Base-by-base conservation (phyloP, 441 rosid species). In the Erysimum cheiri region DNA sequence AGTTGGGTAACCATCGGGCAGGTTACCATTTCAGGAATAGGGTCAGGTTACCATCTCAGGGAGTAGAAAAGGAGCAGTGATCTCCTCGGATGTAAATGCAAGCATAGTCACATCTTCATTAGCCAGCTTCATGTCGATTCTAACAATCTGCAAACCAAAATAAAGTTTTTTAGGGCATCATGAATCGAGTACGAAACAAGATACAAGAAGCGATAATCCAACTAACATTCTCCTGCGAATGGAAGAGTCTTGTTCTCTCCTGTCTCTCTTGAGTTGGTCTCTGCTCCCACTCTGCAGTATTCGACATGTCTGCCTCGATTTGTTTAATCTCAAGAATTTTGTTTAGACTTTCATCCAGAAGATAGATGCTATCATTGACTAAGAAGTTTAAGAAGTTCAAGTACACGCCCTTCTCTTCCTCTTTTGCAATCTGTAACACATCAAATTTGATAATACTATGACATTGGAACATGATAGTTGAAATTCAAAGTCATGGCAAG, bases 331-430 rank as follows among this genome's bases (percentile, higher is more conserved):
- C 98, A 40, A 93, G 97, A 80, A 96, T 96, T 81, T 88, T 96
- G 88, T 89, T 96, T 46, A 96, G 90, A 83, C 98, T 93, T 80
- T 96, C 99, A 80, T 96, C 98, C 36, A 96, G 96, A 78, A 96
- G 98, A 82, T 79, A 96, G 67, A 96, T 93, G 80, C 99, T 93
- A 83, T 96, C 99, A 28, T 96, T 96, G 78, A 96, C 88, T 74
- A 96, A 84, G 82, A 93, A 93, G 87, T 93, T 96, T 64, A 96
- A 81, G 88, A 96, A 96, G 80, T 96, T 93, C 84, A 96, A 81
- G 77, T 96, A 96, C 72, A 93, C 96, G 50, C 99, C 99, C 93
- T 93, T 96, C 69, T 96, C 99, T 82, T 96, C 98, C 83, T 93
- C 97, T 80, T 85, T 96, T 8, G 97, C 99, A 79, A 96, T 96